Base-by-base conservation (phyloP, 805 yeast species). In the Grigorovia jiainica region DNA sequence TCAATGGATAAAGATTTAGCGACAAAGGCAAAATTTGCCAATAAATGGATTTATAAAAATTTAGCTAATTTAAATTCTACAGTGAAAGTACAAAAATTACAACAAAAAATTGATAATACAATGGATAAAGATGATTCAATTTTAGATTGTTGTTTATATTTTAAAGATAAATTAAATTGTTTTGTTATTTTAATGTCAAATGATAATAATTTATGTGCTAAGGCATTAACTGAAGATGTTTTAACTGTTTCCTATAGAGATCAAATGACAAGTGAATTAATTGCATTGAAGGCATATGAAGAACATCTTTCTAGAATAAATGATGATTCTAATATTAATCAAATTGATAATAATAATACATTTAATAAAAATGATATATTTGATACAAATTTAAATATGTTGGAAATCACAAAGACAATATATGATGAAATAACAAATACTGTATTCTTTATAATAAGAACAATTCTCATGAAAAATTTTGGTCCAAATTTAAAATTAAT, bases 191-290 rank as follows among this genome's bases (percentile, higher is more conserved):
- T 85, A 20, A 53, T 87, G 45, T 81, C 95, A 0, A 84, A 89
- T 56, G 97, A 89, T 58, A 82, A 78, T 50, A 89, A 87, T 55
- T 66, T 89, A 7, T 86, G 96, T 58, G 59, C 75, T 47, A 83
- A 82, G 58, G 94, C 95, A 0, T 61, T 87, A 36, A 61, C 80
- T 2, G 79, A 85, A 52, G 78, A 68, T 2, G 56, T 83, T 0
- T 60, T 78, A 35, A 86, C 95, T 0, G 79, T 87, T 1, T 64
- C 71, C 0, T 67, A 54, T 44, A 56, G 68, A 18, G 57, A 58
- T 38, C 67, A 63, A 0, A 71, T 75, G 75, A 64, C 71, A 3
- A 75, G 78, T 1, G 57, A 58, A 21, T 41, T 64, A n/a, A 74
- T 76, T 15, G 73, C 76, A 0, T 44, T 47, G 1, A 65, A 47